A percentile compares a stretch with the other conserved stretches of the same genome.
Evolutionary conservation across 1,139 yeast species (phyloP).

Genomic region (Protomyces lactucae-debilis): DNA sequence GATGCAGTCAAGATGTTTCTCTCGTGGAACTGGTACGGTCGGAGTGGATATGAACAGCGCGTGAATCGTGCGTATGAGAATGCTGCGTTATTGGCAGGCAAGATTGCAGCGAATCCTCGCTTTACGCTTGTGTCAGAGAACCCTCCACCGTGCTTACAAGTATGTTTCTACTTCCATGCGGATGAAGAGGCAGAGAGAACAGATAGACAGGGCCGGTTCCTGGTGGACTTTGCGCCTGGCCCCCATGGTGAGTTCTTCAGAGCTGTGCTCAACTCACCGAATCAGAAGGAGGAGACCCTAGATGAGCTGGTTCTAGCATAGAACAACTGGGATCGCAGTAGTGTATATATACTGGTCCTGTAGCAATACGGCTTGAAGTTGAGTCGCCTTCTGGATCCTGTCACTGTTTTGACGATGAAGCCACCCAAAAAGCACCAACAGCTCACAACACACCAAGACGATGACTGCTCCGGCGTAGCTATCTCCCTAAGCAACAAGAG

Average conservation of each 20-base stretch:
- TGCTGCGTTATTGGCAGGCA: conserved; percentile 55
- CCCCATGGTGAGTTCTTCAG: conserved; percentile 77
- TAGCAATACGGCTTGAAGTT: too few relatives aligned
- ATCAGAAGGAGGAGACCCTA: conserved; percentile 41
- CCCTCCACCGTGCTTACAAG: conserved; percentile 76
- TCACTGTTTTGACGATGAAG: too few relatives aligned
- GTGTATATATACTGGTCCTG: too few relatives aligned
- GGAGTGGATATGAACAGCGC: conserved; percentile 49
- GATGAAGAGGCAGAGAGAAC: conserved; percentile 36
- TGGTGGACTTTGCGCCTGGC: conserved; percentile 79
- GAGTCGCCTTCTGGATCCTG: too few relatives aligned
- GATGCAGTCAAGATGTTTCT: conserved; percentile 75
- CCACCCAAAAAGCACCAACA: too few relatives aligned
- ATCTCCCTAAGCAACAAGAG: too few relatives aligned
- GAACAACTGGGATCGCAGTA: conserved; percentile 32
- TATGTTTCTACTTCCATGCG: conserved; percentile 71
- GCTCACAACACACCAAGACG: too few relatives aligned
- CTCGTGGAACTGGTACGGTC: conserved; percentile 80
- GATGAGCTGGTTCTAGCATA: conserved; percentile 45
- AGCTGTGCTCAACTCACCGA: conserved; percentile 77
- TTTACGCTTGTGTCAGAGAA: conserved; percentile 54
- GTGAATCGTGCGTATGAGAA: conserved; percentile 68
- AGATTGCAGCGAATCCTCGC: conserved; percentile 40
- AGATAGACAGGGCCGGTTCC: conserved; percentile 55
- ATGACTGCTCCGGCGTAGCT: too few relatives aligned